These are phyloP conservation scores for Hordeum marinum DNA, from an alignment of 176 grass and related monocot genomes.

Conservation along the genomic window DNA sequence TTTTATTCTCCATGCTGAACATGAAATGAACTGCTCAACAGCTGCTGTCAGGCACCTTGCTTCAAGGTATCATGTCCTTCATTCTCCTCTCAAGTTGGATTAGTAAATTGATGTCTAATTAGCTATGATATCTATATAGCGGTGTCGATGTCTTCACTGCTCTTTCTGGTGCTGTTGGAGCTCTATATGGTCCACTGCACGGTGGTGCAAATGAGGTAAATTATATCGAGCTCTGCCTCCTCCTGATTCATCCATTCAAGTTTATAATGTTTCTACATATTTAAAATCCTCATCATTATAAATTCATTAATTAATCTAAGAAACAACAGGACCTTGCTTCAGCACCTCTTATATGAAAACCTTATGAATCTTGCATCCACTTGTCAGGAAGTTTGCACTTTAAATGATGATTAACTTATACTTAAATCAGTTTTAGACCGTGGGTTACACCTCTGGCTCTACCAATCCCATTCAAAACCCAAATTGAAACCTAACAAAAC, in stretches of 20 bases:
- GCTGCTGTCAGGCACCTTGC: constrained; percentile 97
- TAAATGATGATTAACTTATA: not conserved
- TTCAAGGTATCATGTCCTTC: constrained; percentile 60
- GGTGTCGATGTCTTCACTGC: constrained; percentile 98
- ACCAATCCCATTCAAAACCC: not conserved
- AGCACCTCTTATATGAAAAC: not conserved
- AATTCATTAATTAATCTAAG: not conserved
- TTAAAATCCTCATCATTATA: not conserved
- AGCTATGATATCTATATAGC: constrained; percentile 45
- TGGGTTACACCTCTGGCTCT: not conserved
- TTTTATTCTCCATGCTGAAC: constrained; percentile 97
- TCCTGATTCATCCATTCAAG: constrained; percentile 16
- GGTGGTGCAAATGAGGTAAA: constrained; percentile 96
- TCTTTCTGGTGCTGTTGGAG: constrained; percentile 95
- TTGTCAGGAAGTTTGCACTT: not conserved
- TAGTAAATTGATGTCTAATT: constrained; percentile 26
- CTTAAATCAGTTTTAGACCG: not conserved
- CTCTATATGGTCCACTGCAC: constrained; percentile 95
- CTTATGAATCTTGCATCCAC: not conserved
- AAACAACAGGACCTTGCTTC: not conserved
- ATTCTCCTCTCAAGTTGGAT: not conserved
- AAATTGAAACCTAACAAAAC: not conserved
- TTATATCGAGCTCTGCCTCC: not conserved
- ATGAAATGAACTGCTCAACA: constrained; percentile 99
- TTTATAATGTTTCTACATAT: not conserved